phyloP scores from a whole-genome alignment of 2,329 filamentous ascomycete genomes.

The Balansia obtecta region DNA sequence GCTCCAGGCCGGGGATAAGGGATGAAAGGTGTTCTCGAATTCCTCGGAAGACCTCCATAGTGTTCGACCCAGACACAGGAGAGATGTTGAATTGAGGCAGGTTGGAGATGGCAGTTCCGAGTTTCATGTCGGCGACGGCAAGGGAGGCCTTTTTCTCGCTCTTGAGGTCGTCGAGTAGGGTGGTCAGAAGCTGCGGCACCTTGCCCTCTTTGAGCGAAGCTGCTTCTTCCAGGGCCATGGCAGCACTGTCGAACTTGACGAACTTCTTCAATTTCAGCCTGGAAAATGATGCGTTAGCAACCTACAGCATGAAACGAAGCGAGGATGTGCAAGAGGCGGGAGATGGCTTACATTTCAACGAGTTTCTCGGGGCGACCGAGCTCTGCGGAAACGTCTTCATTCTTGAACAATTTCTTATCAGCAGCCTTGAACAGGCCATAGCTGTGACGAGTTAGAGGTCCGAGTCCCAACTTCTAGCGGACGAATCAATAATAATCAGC shows the following conservation, averaged over 20 bases:
- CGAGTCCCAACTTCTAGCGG: background rate
- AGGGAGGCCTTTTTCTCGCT: slow-evolving; percentile 95
- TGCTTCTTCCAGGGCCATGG: slow-evolving; percentile 81
- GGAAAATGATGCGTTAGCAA: slow-evolving; percentile 4
- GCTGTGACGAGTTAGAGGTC: slow-evolving; percentile 36
- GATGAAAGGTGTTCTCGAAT: slow-evolving; percentile 85
- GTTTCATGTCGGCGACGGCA: slow-evolving; percentile 85
- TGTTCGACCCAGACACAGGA: slow-evolving; percentile 50
- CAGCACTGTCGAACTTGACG: slow-evolving; percentile 90
- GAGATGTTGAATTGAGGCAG: slow-evolving; percentile 78
- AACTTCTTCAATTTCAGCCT: slow-evolving; percentile 95
- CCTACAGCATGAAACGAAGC: background rate
- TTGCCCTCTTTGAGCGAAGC: slow-evolving; percentile 84
- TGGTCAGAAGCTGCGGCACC: slow-evolving; percentile 75
- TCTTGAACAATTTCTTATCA: slow-evolving; percentile 95
- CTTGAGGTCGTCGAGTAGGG: slow-evolving; percentile 79
- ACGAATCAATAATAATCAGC: background rate
- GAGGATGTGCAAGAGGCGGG: background rate
- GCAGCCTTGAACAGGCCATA: slow-evolving; percentile 97
- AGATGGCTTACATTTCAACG: slow-evolving; percentile 59
- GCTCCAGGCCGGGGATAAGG: slow-evolving; percentile 76
- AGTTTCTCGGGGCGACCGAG: slow-evolving; percentile 72
- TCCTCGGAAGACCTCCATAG: slow-evolving; percentile 78
- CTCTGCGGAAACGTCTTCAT: slow-evolving; percentile 65
- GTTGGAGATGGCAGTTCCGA: slow-evolving; percentile 85